Conservation (phyloP, 2,329 filamentous ascomycete species). For the Achaetomium macrosporum region DNA sequence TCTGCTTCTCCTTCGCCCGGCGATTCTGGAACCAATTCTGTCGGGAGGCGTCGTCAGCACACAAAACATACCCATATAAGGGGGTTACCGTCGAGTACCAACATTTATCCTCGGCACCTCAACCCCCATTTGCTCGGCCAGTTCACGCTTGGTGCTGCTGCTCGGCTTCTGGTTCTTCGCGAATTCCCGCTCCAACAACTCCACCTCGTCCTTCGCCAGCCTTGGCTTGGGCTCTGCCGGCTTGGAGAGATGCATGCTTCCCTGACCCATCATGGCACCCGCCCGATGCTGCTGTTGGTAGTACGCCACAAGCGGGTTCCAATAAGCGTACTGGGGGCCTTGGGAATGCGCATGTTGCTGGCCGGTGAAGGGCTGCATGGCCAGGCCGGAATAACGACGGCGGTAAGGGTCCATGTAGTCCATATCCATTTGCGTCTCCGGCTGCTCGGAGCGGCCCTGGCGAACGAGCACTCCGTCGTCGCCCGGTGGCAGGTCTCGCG, state of each 20-base stretch:
- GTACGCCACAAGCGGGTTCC: constrained; percentile 24
- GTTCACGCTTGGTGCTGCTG: constrained; percentile 54
- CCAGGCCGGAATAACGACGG: constrained; percentile 17
- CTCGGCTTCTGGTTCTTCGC: constrained; percentile 60
- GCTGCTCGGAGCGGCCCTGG: neutral
- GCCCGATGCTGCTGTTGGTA: constrained; percentile 25
- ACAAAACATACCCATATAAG: neutral
- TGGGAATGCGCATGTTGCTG: constrained; percentile 17
- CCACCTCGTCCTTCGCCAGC: constrained; percentile 54
- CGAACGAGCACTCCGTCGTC: neutral
- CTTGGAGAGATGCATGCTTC: constrained; percentile 22
- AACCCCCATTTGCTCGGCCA: constrained; percentile 57
- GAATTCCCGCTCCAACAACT: constrained; percentile 55
- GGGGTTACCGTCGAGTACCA: constrained; percentile 22
- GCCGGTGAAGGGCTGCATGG: constrained; percentile 15
- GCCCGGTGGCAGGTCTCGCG: neutral
- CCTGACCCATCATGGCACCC: constrained; percentile 23
- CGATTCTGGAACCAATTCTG: constrained; percentile 67
- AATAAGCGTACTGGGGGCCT: constrained; percentile 18
- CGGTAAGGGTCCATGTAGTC: constrained; percentile 24
- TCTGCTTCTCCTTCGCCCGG: constrained; percentile 59
- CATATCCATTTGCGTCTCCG: constrained; percentile 20
- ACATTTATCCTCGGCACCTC: constrained; percentile 61
- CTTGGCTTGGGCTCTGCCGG: constrained; percentile 44
- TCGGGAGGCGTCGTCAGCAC: constrained; percentile 14